These are phyloP conservation scores for Aspergillus sp. DNA, from an alignment of 2,329 filamentous ascomycete genomes.

Conservation along the genomic window DNA sequence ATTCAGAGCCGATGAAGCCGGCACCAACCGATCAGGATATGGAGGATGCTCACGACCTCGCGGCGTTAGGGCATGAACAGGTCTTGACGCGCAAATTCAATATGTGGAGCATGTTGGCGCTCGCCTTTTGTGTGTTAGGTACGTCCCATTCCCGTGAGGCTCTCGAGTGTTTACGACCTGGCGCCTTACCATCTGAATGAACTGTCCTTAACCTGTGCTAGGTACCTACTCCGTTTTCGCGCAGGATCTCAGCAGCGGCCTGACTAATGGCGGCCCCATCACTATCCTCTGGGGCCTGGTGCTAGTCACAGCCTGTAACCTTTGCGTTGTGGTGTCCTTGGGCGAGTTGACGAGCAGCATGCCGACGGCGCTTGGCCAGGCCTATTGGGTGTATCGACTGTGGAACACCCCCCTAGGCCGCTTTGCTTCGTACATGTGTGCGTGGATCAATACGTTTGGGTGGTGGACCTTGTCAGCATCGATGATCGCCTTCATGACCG, in stretches of 20 bases:
- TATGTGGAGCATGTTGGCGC: background rate
- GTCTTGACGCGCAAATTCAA: background rate
- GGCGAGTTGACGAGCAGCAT: conserved; percentile 50
- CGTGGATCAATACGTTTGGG: conserved; percentile 53
- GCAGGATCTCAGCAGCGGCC: conserved; percentile 42
- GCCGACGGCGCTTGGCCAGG: conserved; percentile 53
- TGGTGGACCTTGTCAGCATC: conserved; percentile 51
- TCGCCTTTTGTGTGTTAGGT: background rate
- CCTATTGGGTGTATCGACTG: conserved; percentile 46
- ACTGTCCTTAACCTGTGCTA: conserved; percentile 1
- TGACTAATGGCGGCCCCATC: conserved; percentile 46
- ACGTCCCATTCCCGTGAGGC: background rate
- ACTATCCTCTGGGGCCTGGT: conserved; percentile 48
- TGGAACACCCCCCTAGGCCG: conserved; percentile 34
- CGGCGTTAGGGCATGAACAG: background rate
- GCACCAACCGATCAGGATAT: background rate
- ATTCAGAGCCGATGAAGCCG: background rate
- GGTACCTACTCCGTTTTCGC: conserved; percentile 51
- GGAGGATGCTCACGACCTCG: background rate
- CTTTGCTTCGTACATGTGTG: conserved; percentile 48
- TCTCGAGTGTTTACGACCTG: background rate
- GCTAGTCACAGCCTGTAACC: conserved; percentile 44
- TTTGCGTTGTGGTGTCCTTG: conserved; percentile 47
- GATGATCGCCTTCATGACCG: conserved; percentile 49
- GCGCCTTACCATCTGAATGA: background rate